Evolutionary conservation across 2,329 filamentous ascomycete genomes (phyloP), one percentile per base, ranked within the genome.

Genomic region (Ceratocystis papillata): DNA sequence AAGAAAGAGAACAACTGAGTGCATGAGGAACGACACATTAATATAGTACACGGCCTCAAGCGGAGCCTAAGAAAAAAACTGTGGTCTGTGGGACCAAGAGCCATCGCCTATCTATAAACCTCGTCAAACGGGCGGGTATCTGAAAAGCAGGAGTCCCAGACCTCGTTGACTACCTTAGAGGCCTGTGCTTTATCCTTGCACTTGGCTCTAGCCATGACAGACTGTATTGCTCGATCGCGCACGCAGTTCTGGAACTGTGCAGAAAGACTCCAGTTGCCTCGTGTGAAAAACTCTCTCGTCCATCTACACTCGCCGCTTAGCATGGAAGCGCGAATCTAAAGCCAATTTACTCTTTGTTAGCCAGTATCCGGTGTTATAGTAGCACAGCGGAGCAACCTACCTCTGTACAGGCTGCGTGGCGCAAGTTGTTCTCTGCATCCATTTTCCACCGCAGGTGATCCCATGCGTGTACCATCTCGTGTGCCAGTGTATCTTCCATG

Each of bases 401-500:
- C 86, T 99, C 94, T 66, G 92, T 88, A 75, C 94, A 99, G 65
- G 94, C 94, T 45, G 92, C 89, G 77, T 99, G 94, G 74, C 87
- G 85, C 76, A 99, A 74, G 74, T 90, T 79, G 78, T 78, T 89
- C 71, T 81, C 79, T 79, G 88, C 89, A 73, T 97, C 87, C 57
- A 96, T 86, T 76, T 96, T 94, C 79, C 90, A 99, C 69, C 93
- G 80, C 71, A 97, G 73, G 74, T 96, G 88, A 74, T 99, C 94
- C 80, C 91, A 97, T 0, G 92, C 92, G 75, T 99, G 94, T 64
- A 99, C 88, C 90, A 99, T 95, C 78, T 99, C 94, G 76, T 99
- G 94, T 33, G 92, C 87, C 72, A 99, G 79, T 10, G 92, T 96
- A 75, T 99, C 94, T 78, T 99, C 94, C 71, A 96, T 76, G 74